Conservation (phyloP, 1,284 basidiomycete species). For the Meripilus lineatus region DNA sequence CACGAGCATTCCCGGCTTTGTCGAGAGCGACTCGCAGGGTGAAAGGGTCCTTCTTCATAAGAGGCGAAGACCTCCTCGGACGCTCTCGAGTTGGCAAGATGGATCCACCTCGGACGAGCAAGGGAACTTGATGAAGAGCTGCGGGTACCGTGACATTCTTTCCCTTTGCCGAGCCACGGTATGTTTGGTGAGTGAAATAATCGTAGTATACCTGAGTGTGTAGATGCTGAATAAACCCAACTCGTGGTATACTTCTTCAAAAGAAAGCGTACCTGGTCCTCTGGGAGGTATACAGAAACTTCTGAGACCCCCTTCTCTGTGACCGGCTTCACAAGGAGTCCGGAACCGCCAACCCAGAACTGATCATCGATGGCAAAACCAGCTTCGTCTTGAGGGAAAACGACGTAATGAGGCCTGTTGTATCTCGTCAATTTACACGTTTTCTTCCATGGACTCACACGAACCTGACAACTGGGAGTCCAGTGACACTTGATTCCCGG, state of each 20-base stretch:
- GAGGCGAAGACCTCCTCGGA: conserved; percentile 77
- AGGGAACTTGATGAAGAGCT: conserved; percentile 75
- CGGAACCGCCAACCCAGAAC: conserved; percentile 87
- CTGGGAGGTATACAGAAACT: conserved; percentile 81
- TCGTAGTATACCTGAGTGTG: conserved; percentile 89
- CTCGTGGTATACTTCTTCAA: too few species aligned
- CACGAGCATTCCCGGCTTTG: conserved; percentile 60
- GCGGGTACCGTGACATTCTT: conserved; percentile 73
- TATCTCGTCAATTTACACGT: neutral
- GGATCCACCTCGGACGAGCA: conserved; percentile 90
- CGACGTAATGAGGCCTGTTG: conserved; percentile 84
- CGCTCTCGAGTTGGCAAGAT: conserved; percentile 87
- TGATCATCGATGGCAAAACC: conserved; percentile 94
- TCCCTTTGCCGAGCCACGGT: conserved; percentile 60
- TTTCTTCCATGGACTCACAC: conserved; percentile 13
- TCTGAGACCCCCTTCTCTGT: conserved; percentile 71
- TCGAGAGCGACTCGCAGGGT: conserved; percentile 84
- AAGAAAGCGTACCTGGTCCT: conserved; percentile 58
- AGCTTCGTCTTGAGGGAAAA: conserved; percentile 82
- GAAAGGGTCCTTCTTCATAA: conserved; percentile 93
- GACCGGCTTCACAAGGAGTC: conserved; percentile 90
- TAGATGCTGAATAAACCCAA: neutral
- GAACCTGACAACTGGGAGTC: conserved; percentile 77
- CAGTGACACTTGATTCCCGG: conserved; percentile 77
- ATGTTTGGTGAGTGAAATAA: conserved; percentile 73